Base-by-base conservation (phyloP, 495 filamentous ascomycete species). In the Cryomyces minteri region DNA sequence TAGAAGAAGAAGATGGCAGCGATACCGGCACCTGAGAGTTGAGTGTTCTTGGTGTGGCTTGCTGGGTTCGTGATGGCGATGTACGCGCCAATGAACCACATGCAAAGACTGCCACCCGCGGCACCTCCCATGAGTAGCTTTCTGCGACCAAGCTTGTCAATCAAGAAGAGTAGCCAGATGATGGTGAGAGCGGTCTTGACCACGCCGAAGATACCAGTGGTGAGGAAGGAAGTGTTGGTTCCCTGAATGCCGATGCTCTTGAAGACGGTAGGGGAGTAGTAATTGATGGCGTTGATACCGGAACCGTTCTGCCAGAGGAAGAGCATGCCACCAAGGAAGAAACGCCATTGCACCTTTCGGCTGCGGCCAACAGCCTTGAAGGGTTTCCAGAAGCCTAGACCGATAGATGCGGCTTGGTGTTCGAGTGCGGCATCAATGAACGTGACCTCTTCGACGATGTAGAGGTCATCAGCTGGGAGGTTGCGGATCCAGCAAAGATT, bases 1-100 rank as follows among this genome's bases (percentile, higher is more conserved):
- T 84, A 85, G 63, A 84, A 83, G 69, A 84, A 82, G 66, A 82
- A 80, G 40, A 84, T 73, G 33, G 80, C 80, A 0, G 73, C 73
- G 43, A 80, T 78, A 39, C 78, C 79, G 39, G 70, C 77, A 6
- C 70, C 58, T 5, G 63, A 61, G 44, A 81, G 59, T 4, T 56
- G 43, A 40, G 48, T 51, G 14, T 50, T 67, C 18, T 52, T 53
- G 47, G 69, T 62, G 0, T 9, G 8, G 11, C 28, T 41, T 18
- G 63, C 49, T 4, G 75, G 67, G 45, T 73, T 54, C 0, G 73
- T 71, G 43, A 77, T 60, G 50, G 54, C 53, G 44, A 62, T 57
- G 51, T 62, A 64, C 12, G 53, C 59, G 29, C 71, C 72, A 36
- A 73, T 68, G 53, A 68, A 69, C 65, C 70, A 76, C 67, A 77